Percentiles rank a stretch among this genome's conserved stretches.
phyloP scores from a whole-genome alignment of 2,329 filamentous ascomycete species.

The Aspergillus fijiensis region DNA sequence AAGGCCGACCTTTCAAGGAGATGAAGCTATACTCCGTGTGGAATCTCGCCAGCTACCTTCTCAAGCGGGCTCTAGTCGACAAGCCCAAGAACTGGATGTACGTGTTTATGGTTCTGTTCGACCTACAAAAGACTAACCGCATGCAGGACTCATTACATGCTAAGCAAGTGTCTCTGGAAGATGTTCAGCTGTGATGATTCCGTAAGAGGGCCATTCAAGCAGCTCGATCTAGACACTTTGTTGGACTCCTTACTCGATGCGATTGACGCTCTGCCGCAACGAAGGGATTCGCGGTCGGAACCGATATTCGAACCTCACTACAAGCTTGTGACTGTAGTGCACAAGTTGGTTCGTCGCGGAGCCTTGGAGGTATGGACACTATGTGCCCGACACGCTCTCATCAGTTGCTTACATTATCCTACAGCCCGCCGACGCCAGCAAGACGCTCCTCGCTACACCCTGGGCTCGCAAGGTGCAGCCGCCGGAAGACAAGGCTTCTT shows the following conservation, averaged over 20 bases:
- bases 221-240: constrained; percentile 48
- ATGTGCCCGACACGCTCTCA: constrained; percentile 2
- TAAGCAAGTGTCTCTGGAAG: constrained; percentile 72
- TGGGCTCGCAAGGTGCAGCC: constrained; percentile 55
- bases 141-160: constrained; percentile 62
- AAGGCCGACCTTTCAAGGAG: constrained; percentile 56
- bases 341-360: constrained; percentile 69
- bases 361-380: constrained; percentile 42
- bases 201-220: constrained; percentile 37
- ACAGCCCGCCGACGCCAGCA: constrained; percentile 47
- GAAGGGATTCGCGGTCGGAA: constrained; percentile 62
- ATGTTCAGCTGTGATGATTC: constrained; percentile 56
- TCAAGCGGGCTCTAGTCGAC: constrained; percentile 58
- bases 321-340: constrained; percentile 77
- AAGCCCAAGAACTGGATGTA: constrained; percentile 64
- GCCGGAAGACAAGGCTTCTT: constrained; percentile 52
- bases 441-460: constrained; percentile 53
- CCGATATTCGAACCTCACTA: constrained; percentile 89
- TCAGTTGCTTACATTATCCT: constrained; percentile 27
- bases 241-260: constrained; percentile 59
- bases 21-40: constrained; percentile 62
- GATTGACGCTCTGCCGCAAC: constrained; percentile 61
- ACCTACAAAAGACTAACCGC: not conserved
- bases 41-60: constrained; percentile 63
- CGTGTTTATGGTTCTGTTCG: constrained; percentile 29